Evolutionary conservation across 495 filamentous ascomycete species (phyloP).

Genomic region (Hypomontagnella monticulosa): DNA sequence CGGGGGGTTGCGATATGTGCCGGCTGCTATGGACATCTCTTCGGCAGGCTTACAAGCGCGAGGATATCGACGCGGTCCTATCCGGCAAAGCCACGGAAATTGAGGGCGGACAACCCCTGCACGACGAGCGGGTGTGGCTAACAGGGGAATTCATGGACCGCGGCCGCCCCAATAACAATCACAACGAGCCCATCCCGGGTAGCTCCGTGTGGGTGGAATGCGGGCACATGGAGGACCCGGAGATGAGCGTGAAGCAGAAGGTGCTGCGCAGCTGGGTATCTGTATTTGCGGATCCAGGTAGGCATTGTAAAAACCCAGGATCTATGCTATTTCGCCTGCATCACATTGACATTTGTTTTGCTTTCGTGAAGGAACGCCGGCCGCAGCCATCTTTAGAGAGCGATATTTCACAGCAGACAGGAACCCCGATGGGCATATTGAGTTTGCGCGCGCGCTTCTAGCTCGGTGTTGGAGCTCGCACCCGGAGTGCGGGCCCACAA

Average conservation of each 20-base stretch:
- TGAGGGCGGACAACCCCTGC: slow-evolving; percentile 4
- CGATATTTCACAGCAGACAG: slow-evolving; percentile 13
- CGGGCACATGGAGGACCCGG: slow-evolving; percentile 10
- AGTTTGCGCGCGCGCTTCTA: slow-evolving; percentile 15
- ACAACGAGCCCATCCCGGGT: neutral
- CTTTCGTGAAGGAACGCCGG: slow-evolving; percentile 18
- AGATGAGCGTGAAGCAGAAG: neutral
- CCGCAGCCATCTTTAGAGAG: slow-evolving; percentile 12
- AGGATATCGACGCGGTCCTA: slow-evolving; percentile 17
- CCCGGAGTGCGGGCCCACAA: slow-evolving; percentile 18
- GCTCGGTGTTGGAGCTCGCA: slow-evolving; percentile 11
- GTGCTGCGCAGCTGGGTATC: neutral
- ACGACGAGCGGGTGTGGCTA: slow-evolving; percentile 27
- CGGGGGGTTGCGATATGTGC: slow-evolving; percentile 28
- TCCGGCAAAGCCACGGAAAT: neutral
- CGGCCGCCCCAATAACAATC: neutral
- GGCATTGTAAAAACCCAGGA: neutral
- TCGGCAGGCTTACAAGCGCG: neutral
- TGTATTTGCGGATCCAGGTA: slow-evolving; percentile 37
- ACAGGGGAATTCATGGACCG: slow-evolving; percentile 4
- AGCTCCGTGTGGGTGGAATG: slow-evolving; percentile 23
- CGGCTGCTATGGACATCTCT: slow-evolving; percentile 21
- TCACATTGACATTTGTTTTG: neutral
- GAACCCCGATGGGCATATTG: slow-evolving; percentile 17
- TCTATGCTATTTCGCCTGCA: neutral